Evolutionary conservation across 208 protist species (phyloP).

Genomic region (Endotrypanum monterogeii): DNA sequence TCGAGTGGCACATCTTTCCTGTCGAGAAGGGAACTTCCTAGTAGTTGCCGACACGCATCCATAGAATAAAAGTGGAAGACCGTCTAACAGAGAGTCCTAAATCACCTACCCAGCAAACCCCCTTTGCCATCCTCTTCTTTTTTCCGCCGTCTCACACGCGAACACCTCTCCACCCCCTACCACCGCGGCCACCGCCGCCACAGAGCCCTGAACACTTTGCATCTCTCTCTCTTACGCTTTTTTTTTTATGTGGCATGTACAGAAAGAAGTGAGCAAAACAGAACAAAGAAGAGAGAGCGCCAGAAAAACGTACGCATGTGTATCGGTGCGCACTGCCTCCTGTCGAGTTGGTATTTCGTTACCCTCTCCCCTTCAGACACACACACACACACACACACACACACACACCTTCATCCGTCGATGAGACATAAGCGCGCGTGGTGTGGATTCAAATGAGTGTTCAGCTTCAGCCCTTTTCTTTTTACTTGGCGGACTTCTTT

Average conservation of each 20-base stretch:
- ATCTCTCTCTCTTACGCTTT: not conserved
- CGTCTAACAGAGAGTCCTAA: not conserved
- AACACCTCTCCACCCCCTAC: not conserved
- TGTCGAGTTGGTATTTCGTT: too few species aligned
- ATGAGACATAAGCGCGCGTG: too few species aligned
- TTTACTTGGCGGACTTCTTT: slow-evolving; percentile 27
- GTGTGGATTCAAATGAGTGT: not conserved
- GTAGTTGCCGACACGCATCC: not conserved
- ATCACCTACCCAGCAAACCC: not conserved
- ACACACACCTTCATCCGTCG: too few species aligned
- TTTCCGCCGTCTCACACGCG: not conserved
- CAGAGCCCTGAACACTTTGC: not conserved
- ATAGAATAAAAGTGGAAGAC: not conserved
- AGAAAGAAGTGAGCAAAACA: not conserved
- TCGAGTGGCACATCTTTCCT: not conserved
- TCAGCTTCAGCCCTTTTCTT: not conserved
- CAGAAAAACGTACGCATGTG: not conserved
- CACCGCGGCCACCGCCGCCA: too few species aligned
- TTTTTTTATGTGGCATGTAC: not conserved
- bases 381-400: too few species aligned
- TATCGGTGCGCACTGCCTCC: not conserved
- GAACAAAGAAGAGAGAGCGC: not conserved
- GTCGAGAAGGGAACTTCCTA: not conserved
- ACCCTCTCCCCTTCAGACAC: not conserved
- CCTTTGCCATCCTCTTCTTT: too few species aligned